Conservation (phyloP, 345 rosid species). For the Psidium guajava region DNA sequence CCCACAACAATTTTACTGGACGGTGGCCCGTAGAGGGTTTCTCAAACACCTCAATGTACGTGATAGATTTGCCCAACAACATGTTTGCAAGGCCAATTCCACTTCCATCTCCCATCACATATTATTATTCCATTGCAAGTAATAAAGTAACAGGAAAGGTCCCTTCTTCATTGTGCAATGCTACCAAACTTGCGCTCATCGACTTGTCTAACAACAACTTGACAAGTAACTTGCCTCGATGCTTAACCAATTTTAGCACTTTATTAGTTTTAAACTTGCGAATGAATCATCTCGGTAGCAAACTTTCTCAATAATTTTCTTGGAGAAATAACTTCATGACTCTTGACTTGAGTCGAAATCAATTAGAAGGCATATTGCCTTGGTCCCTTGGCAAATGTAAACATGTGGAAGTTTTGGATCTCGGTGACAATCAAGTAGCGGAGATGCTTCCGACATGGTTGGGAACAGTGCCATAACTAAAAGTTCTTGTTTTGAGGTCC, state of each 20-base stretch:
- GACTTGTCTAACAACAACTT: neutral
- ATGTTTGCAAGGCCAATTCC: neutral
- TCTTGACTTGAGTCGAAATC: too few species aligned
- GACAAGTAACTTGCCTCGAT: neutral
- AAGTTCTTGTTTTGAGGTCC: neutral
- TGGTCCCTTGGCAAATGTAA: too few species aligned
- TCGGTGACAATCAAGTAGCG: too few species aligned
- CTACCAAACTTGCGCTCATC: neutral
- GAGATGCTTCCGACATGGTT: neutral
- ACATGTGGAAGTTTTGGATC: too few species aligned
- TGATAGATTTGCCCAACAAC: neutral
- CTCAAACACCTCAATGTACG: neutral
- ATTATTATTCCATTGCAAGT: neutral
- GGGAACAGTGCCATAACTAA: neutral
- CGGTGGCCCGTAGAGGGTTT: neutral
- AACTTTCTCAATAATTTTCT: neutral
- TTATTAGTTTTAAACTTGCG: fast-evolving
- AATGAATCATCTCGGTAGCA: neutral
- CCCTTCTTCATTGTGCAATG: neutral
- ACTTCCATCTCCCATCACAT: neutral
- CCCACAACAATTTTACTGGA: neutral
- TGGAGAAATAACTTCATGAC: too few species aligned
- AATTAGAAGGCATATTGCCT: too few species aligned
- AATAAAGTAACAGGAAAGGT: neutral
- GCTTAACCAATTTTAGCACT: neutral